Conservation (phyloP, 2,329 filamentous ascomycete genomes). For the Ceratocystis eucalypticola region DNA sequence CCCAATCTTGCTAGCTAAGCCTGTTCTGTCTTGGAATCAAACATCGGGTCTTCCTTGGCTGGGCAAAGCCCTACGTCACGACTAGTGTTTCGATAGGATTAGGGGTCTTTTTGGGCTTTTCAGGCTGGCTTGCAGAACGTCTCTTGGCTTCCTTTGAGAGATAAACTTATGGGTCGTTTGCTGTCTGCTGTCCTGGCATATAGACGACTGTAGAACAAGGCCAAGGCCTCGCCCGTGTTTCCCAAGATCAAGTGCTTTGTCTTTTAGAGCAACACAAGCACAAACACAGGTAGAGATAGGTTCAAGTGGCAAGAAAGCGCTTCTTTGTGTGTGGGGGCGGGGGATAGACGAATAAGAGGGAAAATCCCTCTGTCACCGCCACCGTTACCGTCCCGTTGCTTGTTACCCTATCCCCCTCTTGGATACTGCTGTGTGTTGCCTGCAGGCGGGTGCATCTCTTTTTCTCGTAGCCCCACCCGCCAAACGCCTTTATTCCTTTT, state of each 20-base stretch:
- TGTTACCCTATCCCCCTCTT: neutral
- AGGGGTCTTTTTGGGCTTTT: neutral
- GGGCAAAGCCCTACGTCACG: conserved; percentile 1
- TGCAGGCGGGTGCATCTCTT: neutral
- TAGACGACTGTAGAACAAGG: neutral
- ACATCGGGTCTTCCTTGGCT: neutral
- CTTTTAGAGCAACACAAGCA: neutral
- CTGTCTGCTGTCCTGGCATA: neutral
- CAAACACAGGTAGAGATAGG: neutral
- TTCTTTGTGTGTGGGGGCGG: neutral
- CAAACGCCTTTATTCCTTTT: neutral
- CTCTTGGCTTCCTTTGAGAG: neutral
- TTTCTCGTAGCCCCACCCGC: neutral
- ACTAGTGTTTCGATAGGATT: conserved; percentile 6
- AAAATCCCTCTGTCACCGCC: neutral
- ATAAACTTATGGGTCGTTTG: neutral
- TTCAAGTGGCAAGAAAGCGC: too few relatives aligned
- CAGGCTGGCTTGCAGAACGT: too few relatives aligned
- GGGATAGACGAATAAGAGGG: neutral
- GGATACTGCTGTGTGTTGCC: too few relatives aligned
- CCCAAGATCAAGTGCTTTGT: neutral
- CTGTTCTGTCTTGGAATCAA: neutral
- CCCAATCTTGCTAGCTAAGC: neutral
- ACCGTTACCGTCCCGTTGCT: neutral
- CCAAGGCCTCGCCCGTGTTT: neutral